phyloP scores from a whole-genome alignment of 73 alveolate species.

The Uronychia binucleata region DNA sequence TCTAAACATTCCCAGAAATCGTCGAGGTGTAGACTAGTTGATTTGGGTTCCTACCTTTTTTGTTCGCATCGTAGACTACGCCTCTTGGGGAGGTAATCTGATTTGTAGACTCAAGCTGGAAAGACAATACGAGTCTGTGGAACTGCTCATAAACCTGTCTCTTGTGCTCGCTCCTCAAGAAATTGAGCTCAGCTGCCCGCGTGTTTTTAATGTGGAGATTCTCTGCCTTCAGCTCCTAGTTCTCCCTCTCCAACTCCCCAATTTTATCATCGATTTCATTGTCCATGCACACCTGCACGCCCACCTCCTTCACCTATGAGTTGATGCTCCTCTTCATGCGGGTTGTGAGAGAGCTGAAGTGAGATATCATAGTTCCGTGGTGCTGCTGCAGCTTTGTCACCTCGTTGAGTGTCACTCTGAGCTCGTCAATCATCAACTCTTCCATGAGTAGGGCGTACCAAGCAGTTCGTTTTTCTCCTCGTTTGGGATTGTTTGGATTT shows the following conservation, averaged over 20 bases:
- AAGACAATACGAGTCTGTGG: not conserved
- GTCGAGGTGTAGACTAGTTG: not conserved
- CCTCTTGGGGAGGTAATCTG: not conserved
- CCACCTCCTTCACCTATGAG: not conserved
- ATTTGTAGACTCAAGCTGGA: not conserved
- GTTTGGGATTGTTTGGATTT: not conserved
- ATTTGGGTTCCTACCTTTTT: not conserved
- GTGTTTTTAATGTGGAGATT: not conserved
- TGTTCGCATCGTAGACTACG: not conserved
- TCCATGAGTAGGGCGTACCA: not conserved
- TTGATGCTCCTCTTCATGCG: not conserved
- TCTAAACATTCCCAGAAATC: not conserved
- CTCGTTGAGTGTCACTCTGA: not conserved
- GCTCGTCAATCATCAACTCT: not conserved
- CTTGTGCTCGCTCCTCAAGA: not conserved
- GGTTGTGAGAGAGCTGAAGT: not conserved
- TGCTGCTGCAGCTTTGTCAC: not conserved
- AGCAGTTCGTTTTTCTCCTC: not conserved
- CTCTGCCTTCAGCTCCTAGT: not conserved
- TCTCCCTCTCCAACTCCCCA: not conserved
- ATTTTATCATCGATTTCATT: not conserved
- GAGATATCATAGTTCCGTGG: not conserved
- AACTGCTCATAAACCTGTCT: not conserved
- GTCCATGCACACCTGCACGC: not conserved
- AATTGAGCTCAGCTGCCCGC: not conserved